Conservation (phyloP, 257 asterid genomes). For the Rubia yunnanensis region DNA sequence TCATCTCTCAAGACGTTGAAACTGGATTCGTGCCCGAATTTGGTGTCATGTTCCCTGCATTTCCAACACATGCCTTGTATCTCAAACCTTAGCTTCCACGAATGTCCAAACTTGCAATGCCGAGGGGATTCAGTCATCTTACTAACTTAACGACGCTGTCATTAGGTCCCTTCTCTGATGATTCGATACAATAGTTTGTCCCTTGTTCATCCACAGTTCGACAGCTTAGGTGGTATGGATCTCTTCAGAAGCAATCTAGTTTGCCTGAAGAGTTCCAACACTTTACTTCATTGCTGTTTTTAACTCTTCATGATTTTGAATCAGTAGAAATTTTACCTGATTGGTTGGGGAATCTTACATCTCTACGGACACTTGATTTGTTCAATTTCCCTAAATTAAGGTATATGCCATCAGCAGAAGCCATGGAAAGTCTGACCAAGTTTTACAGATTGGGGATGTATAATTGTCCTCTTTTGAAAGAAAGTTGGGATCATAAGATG, state of each 20-base stretch:
- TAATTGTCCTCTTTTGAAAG: neutral
- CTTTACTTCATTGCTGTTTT: neutral
- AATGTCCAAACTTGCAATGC: neutral
- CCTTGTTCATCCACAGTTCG: slow-evolving; percentile 7
- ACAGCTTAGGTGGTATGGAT: accelerated
- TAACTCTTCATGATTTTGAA: neutral
- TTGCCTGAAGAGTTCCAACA: slow-evolving; percentile 15
- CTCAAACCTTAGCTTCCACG: neutral
- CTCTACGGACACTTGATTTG: too few relatives aligned
- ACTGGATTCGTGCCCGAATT: neutral
- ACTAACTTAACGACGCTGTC: neutral
- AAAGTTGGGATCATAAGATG: neutral
- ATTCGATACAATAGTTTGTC: neutral
- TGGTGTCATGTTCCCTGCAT: neutral
- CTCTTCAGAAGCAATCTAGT: slow-evolving; percentile 5
- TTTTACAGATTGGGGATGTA: neutral
- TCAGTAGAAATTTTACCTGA: neutral
- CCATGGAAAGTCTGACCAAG: neutral
- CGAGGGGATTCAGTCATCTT: neutral
- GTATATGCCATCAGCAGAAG: neutral
- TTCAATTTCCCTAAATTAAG: neutral
- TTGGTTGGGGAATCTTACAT: neutral
- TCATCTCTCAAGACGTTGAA: neutral
- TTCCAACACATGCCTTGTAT: neutral
- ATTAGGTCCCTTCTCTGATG: neutral